Conservation (phyloP, 2,329 filamentous ascomycete genomes). For the Beauveria sp. region DNA sequence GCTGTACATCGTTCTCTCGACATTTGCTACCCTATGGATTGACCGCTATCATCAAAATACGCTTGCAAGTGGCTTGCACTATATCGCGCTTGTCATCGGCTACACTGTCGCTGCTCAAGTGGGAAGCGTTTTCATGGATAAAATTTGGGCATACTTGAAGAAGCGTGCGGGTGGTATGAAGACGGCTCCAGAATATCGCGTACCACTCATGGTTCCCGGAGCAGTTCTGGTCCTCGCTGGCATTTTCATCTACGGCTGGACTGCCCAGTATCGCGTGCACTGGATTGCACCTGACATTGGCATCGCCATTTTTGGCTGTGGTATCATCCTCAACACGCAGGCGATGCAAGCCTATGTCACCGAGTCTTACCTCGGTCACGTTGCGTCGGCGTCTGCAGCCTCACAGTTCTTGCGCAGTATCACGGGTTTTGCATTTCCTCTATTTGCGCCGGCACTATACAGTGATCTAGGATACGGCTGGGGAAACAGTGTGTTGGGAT, state of each 20-base stretch:
- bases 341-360: constrained; percentile 42
- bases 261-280: constrained; percentile 39
- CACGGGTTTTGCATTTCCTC: constrained; percentile 16
- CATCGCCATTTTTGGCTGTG: constrained; percentile 42
- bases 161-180: background rate
- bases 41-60: constrained; percentile 36
- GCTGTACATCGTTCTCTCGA: constrained; percentile 45
- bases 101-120: constrained; percentile 27
- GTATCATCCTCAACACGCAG: constrained; percentile 45
- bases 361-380: constrained; percentile 11
- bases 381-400: constrained; percentile 16
- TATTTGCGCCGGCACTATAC: constrained; percentile 17
- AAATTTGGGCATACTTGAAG: constrained; percentile 24
- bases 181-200: constrained; percentile 36
- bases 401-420: constrained; percentile 16
- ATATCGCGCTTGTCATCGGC: constrained; percentile 42
- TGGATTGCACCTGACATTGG: constrained; percentile 55
- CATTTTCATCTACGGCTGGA: constrained; percentile 34
- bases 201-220: constrained; percentile 46
- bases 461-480: constrained; percentile 16
- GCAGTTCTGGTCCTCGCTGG: constrained; percentile 33
- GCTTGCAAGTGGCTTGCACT: constrained; percentile 38
- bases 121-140: constrained; percentile 29
- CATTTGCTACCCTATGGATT: constrained; percentile 41
- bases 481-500: constrained; percentile 9